A percentile compares a stretch with the other conserved stretches of the same genome.
Conservation (phyloP, 768 basidiomycete species). For the Harrya chromipes region DNA sequence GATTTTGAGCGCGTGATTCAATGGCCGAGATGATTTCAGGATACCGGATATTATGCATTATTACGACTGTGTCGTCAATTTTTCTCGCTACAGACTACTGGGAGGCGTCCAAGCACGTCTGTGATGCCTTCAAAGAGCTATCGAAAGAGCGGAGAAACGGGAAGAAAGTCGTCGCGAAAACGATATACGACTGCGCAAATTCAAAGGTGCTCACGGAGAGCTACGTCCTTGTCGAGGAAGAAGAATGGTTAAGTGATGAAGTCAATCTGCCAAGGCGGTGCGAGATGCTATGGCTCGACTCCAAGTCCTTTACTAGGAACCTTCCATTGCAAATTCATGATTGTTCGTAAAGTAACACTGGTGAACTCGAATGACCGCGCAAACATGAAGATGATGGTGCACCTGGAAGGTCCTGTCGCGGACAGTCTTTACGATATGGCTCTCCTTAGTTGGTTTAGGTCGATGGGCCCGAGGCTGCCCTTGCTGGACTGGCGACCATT, state of each 20-base stretch:
- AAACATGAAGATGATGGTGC: conserved; percentile 60
- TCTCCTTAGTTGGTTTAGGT: conserved; percentile 56
- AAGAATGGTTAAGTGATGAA: conserved; percentile 42
- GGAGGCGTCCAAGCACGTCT: conserved; percentile 50
- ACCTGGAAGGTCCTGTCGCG: conserved; percentile 69
- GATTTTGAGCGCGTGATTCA: conserved; percentile 13
- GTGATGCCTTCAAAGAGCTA: conserved; percentile 50
- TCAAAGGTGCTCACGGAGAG: conserved; percentile 46
- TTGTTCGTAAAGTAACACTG: conserved; percentile 62
- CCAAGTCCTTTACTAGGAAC: conserved; percentile 54
- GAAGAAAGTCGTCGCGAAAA: conserved; percentile 55
- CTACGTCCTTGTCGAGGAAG: conserved; percentile 45
- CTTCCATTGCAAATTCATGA: conserved; percentile 69
- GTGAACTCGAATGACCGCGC: conserved; percentile 59
- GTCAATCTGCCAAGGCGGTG: conserved; percentile 50
- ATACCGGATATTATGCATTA: conserved; percentile 79
- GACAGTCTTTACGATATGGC: conserved; percentile 68
- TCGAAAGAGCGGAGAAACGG: conserved; percentile 45
- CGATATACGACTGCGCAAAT: conserved; percentile 69
- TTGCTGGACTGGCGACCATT: conserved; percentile 32
- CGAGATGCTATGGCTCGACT: conserved; percentile 57
- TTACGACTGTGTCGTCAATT: conserved; percentile 56
- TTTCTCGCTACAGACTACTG: conserved; percentile 67
- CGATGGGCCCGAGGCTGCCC: conserved; percentile 45
- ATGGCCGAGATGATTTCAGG: conserved; percentile 26